Conservation (phyloP, 768 basidiomycete species). For the Phlebiopsis gigantea region DNA sequence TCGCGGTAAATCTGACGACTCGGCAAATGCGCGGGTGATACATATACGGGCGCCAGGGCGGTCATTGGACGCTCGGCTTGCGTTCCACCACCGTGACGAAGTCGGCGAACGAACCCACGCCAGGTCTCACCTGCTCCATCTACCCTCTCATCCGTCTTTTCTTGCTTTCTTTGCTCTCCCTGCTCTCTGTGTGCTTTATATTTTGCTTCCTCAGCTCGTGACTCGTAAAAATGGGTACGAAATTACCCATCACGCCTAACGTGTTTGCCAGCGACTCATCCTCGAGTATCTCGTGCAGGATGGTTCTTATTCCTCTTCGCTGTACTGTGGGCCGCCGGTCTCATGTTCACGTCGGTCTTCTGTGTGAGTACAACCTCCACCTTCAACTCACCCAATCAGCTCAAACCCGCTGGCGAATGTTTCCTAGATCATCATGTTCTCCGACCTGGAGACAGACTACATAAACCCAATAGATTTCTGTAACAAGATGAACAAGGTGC, state of each 20-base stretch:
- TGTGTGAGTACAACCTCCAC: conserved; percentile 63
- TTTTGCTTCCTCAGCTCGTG: neutral
- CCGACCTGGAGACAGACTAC: conserved; percentile 98
- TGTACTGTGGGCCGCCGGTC: conserved; percentile 90
- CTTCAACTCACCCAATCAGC: neutral
- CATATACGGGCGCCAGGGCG: neutral
- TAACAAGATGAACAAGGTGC: conserved; percentile 96
- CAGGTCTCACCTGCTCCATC: neutral
- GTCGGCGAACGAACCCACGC: neutral
- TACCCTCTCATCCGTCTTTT: neutral
- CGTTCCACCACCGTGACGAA: neutral
- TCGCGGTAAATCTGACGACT: neutral
- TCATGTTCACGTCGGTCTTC: conserved; percentile 99
- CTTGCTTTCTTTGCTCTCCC: neutral
- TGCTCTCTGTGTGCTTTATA: neutral
- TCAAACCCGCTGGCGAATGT: neutral
- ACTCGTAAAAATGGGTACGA: conserved; percentile 3
- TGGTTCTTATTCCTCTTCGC: conserved; percentile 92
- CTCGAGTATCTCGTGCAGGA: conserved; percentile 38
- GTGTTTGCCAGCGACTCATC: neutral
- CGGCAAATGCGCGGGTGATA: neutral
- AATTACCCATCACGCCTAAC: neutral
- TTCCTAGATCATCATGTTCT: conserved; percentile 98
- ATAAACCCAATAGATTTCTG: conserved; percentile 99
- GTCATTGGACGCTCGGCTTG: neutral